Base-by-base conservation (phyloP, 2,329 filamentous ascomycete species). In the Allantophomopsis cytisporea region DNA sequence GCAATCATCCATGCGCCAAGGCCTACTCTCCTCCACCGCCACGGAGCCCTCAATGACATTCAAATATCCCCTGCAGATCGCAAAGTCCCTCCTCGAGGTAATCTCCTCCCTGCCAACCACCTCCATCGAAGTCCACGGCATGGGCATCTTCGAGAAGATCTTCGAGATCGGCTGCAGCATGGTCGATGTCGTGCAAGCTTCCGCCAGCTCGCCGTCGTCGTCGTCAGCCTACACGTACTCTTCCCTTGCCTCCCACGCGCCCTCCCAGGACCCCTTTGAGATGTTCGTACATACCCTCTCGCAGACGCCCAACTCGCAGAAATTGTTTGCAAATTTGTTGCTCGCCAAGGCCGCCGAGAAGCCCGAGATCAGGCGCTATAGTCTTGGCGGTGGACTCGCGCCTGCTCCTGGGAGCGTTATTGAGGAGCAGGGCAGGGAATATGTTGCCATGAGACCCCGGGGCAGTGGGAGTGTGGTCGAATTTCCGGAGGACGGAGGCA, bases 1-100 rank as follows among this genome's bases (percentile, higher is more conserved):
- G 79, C 79, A 82, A 48, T 68, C 79, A 2, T 77, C 76, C 3
- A 80, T 80, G 48, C 70, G 72, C 15, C 76, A 80, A 47, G 73
- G 75, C 4, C 69, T 76, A 17, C 63, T 83, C 15, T 78, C 74
- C 23, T 74, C 70, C 23, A 66, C 66, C 2, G 65, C 75, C 0
- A 57, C 64, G 6, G 71, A 81, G 41, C 66, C 66, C 44, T 69
- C 73, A 36, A 72, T 79, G 66, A 71, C 65, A 28, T 77, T 77
- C 58, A 65, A 66, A 23, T 78, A 74, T 40, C 74, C 75, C 0
- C 64, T 79, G 20, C 66, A 73, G 31, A 73, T 79, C n/a, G 73
- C 74, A 0, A 61, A 71, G 36, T 73, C 75, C 37, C 64, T 77
- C 1, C 61, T 73, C 0, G 57, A 54, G 6, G 57, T 64, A 6